A percentile compares a stretch with the other conserved stretches of the same genome.
Conservation (phyloP, 441 rosid species). For the Adansonia gregorii region DNA sequence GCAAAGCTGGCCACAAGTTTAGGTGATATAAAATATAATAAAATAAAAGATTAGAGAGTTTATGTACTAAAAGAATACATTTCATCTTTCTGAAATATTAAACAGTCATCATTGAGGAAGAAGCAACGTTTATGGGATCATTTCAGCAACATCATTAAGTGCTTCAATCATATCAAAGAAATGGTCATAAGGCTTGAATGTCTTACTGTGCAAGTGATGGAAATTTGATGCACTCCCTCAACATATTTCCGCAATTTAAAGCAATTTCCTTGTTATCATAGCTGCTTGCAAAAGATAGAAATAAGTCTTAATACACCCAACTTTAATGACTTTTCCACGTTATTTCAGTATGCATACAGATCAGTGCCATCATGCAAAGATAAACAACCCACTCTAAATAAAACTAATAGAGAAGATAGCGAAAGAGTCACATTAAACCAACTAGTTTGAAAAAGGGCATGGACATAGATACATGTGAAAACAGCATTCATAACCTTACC, state of each 20-base stretch:
- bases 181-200: constrained; percentile 31
- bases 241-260: constrained; percentile 82
- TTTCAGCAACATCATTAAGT: constrained; percentile 1
- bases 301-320: constrained; percentile 11
- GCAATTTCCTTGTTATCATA: constrained; percentile 97
- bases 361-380: no score
- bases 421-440: neutral
- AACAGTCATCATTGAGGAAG: constrained; percentile 5
- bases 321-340: neutral
- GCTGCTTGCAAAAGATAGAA: constrained; percentile 53
- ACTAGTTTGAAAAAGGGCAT: neutral
- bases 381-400: neutral
- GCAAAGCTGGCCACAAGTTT: neutral
- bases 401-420: neutral
- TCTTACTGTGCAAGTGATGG: constrained; percentile 90
- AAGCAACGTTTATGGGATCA: neutral
- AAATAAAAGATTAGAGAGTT: neutral
- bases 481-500: constrained; percentile 43
- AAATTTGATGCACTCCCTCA: constrained; percentile 94
- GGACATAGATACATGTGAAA: neutral
- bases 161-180: constrained; percentile 22
- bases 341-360: constrained; percentile 5
- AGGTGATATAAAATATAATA: neutral
- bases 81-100: neutral
- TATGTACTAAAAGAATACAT: neutral